Conservation (phyloP, 2,329 filamentous ascomycete species). For the Thielaviopsis ethacetica region DNA sequence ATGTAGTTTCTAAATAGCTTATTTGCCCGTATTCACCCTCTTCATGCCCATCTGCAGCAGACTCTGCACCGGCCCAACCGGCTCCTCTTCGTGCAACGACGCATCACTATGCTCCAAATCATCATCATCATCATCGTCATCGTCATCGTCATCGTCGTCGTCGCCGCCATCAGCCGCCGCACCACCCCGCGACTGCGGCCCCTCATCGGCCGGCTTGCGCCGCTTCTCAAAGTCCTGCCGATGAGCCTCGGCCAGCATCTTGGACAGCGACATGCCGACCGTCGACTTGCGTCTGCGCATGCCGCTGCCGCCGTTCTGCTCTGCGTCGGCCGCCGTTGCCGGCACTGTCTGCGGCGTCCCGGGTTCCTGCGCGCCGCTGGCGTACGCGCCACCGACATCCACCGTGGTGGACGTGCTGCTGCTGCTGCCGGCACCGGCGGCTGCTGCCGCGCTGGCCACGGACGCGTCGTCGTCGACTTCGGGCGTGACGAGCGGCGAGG, state of each 20-base stretch:
- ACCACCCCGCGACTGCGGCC: conserved; percentile 14
- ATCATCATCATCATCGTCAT: conserved; percentile 19
- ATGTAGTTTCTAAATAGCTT: too few relatives aligned
- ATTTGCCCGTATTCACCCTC: too few relatives aligned
- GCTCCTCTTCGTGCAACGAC: neutral
- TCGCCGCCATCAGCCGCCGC: conserved; percentile 15
- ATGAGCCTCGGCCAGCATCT: conserved; percentile 69
- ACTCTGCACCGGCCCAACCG: neutral
- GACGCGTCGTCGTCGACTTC: neutral
- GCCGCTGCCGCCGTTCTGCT: conserved; percentile 1
- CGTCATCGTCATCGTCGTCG: conserved; percentile 14
- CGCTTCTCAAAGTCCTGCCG: conserved; percentile 84
- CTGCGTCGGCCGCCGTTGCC: conserved; percentile 1
- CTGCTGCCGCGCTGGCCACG: conserved; percentile 1
- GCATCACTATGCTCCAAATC: conserved; percentile 13
- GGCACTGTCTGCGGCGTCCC: conserved; percentile 1
- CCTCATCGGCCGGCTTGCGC: conserved; percentile 23
- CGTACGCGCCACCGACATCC: neutral
- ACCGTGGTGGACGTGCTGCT: neutral
- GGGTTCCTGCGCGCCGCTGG: neutral
- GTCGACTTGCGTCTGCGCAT: conserved; percentile 20
- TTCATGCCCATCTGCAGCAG: neutral
- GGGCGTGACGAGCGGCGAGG: conserved; percentile 1
- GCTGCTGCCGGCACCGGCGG: neutral
- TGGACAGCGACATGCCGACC: conserved; percentile 28